phyloP scores from a whole-genome alignment of 768 basidiomycete genomes.

The Trametes cingulata region DNA sequence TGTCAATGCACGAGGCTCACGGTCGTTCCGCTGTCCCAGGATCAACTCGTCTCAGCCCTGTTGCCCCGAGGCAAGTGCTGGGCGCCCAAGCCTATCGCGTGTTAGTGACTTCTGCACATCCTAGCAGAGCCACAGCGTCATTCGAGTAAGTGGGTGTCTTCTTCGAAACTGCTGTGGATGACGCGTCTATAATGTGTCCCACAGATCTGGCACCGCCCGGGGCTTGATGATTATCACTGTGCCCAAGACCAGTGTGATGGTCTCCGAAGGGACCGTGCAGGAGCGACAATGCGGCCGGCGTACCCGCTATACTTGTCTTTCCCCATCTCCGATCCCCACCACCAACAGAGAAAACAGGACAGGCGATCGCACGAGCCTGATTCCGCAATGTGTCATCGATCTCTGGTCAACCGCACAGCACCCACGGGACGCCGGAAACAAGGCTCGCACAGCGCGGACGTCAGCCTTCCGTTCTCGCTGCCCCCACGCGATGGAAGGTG shows the following conservation, averaged over 20 bases:
- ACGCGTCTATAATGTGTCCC: constrained; percentile 16
- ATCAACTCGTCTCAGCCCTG: neutral
- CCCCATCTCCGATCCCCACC: constrained; percentile 14
- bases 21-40: constrained; percentile 1
- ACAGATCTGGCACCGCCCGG: constrained; percentile 16
- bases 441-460: neutral
- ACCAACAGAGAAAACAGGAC: neutral
- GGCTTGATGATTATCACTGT: constrained; percentile 7
- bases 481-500: neutral
- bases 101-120: constrained; percentile 2
- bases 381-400: constrained; percentile 8
- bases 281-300: constrained; percentile 4
- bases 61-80: neutral
- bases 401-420: constrained; percentile 7
- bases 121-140: constrained; percentile 16
- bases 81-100: neutral
- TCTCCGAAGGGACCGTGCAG: constrained; percentile 3
- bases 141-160: neutral
- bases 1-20: neutral
- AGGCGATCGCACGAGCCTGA: constrained; percentile 7
- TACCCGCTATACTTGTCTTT: neutral
- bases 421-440: neutral
- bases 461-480: neutral
- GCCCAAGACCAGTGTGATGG: constrained; percentile 1
- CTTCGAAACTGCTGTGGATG: constrained; percentile 5